Conservation (phyloP, 345 rosid species). For the Mangifera indica region DNA sequence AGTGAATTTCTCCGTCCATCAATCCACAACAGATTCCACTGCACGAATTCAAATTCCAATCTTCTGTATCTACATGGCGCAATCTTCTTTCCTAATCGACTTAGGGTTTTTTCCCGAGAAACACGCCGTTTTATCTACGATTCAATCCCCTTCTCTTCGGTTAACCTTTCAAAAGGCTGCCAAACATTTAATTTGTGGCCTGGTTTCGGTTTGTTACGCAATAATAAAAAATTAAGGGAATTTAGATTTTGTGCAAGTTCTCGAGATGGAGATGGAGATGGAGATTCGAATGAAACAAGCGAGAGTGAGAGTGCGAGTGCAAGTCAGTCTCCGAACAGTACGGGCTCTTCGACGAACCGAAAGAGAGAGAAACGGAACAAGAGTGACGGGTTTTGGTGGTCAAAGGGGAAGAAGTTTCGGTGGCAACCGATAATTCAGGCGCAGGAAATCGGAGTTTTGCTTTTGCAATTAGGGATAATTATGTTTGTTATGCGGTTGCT, state of each 20-base stretch:
- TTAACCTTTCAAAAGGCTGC: slow-evolving; percentile 15
- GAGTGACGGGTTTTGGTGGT: slow-evolving; percentile 61
- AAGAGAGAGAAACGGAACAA: slow-evolving; percentile 49
- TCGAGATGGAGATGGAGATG: slow-evolving; percentile 76
- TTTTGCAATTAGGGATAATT: slow-evolving; percentile 72
- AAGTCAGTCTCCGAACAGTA: slow-evolving; percentile 33
- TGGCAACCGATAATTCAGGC: slow-evolving; percentile 87
- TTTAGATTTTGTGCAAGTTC: slow-evolving; percentile 46
- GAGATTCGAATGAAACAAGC: slow-evolving; percentile 50
- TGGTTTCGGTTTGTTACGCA: slow-evolving; percentile 35
- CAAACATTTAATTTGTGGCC: slow-evolving; percentile 30
- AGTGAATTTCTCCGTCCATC: slow-evolving; percentile 42
- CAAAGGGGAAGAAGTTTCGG: slow-evolving; percentile 59
- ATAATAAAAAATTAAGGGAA: slow-evolving; percentile 29
- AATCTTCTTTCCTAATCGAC: slow-evolving; percentile 32
- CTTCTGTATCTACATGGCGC: slow-evolving; percentile 37
- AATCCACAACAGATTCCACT: slow-evolving; percentile 26
- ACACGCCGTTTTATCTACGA: slow-evolving; percentile 33
- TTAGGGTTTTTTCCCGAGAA: slow-evolving; percentile 39
- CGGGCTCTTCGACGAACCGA: slow-evolving; percentile 40
- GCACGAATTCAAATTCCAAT: slow-evolving; percentile 23
- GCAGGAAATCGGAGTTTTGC: slow-evolving; percentile 72
- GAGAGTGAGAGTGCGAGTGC: slow-evolving; percentile 41
- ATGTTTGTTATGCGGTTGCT: slow-evolving; percentile 64
- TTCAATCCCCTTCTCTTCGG: slow-evolving; percentile 27